These are phyloP conservation scores for Paulownia fortunei DNA, from an alignment of 257 asterid species.

Conservation along the genomic window DNA sequence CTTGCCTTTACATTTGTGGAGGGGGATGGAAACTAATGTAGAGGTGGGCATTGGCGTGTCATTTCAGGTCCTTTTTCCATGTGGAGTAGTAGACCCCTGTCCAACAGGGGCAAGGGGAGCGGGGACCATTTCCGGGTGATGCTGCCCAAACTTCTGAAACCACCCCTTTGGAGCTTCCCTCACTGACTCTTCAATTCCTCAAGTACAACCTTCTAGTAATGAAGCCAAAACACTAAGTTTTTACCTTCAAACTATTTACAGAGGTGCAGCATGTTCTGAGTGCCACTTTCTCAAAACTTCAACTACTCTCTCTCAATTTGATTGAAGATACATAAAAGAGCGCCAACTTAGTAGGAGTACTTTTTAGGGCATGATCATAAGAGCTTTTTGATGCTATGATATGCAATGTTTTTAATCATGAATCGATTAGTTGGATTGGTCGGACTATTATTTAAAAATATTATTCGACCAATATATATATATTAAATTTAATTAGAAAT, in stretches of 20 bases:
- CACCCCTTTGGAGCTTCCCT: constrained; percentile 2
- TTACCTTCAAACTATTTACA: neutral
- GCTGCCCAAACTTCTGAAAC: constrained; percentile 16
- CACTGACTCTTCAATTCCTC: neutral
- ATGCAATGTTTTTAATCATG: too few relatives aligned
- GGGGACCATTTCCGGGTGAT: constrained; percentile 28
- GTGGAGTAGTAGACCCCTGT: constrained; percentile 16
- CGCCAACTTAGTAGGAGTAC: too few relatives aligned
- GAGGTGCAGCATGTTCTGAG: neutral
- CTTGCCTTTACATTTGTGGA: neutral
- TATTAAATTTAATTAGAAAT: too few relatives aligned
- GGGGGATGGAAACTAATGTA: neutral
- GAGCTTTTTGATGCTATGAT: too few relatives aligned
- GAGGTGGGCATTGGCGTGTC: neutral
- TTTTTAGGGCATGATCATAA: too few relatives aligned
- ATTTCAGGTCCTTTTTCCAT: constrained; percentile 32
- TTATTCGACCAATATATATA: too few relatives aligned
- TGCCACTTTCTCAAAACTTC: neutral
- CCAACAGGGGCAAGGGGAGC: too few relatives aligned
- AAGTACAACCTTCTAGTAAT: constrained; percentile 18
- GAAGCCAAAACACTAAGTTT: neutral
- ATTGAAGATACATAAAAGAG: too few relatives aligned
- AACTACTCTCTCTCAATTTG: neutral
- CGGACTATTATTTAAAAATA: too few relatives aligned
- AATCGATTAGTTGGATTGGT: too few relatives aligned